phyloP scores from a whole-genome alignment of 108 stramenopile species.

The Cyclotella cryptica region DNA sequence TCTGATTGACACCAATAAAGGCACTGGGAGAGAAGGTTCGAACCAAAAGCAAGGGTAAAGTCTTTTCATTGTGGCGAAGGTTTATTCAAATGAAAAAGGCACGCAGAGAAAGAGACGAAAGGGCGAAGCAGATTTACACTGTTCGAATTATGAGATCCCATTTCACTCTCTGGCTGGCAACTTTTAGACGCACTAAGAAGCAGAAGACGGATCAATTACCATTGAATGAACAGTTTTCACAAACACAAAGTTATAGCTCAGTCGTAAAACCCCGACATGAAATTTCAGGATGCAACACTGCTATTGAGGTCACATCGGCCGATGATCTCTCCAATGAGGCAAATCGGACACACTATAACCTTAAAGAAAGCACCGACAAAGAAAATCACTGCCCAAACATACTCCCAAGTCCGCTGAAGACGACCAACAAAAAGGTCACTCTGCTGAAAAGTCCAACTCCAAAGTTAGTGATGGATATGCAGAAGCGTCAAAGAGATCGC shows the following conservation, averaged over 20 bases:
- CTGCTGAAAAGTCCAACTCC: constrained; percentile 10
- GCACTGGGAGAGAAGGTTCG: background rate
- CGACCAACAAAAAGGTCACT: background rate
- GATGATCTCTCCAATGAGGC: background rate
- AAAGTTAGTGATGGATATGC: constrained; percentile 21
- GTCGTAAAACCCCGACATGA: background rate
- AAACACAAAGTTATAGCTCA: background rate
- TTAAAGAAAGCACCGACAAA: background rate
- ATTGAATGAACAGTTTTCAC: background rate
- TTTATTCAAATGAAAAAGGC: background rate
- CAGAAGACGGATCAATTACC: background rate
- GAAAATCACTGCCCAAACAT: constrained; percentile 16
- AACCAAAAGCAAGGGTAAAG: background rate
- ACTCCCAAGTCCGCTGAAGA: constrained; percentile 12
- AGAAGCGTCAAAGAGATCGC: constrained; percentile 29
- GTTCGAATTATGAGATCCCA: background rate
- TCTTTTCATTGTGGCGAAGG: constrained; percentile 6
- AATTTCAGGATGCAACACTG: background rate
- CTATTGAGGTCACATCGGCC: background rate
- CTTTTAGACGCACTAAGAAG: background rate
- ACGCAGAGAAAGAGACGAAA: background rate
- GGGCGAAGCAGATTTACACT: background rate
- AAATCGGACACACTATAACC: background rate
- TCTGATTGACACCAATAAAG: background rate
- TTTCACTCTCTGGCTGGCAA: constrained; percentile 1